phyloP scores from a whole-genome alignment of 768 basidiomycete species.

The Infundibulicybe gibba region DNA sequence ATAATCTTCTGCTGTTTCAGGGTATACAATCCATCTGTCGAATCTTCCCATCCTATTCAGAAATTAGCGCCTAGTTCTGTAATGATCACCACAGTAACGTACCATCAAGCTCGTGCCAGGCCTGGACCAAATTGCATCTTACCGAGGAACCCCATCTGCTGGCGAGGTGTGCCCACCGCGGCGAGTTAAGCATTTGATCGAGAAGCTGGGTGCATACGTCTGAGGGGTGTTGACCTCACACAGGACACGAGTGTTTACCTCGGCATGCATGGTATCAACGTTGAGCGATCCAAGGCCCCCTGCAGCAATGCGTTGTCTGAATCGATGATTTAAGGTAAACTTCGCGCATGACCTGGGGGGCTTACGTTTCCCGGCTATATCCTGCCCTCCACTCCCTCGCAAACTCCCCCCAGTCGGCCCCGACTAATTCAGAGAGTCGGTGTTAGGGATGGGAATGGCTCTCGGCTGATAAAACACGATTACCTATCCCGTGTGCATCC shows the following conservation, averaged over 20 bases:
- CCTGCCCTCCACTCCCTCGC: conserved; percentile 54
- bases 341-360: conserved; percentile 2
- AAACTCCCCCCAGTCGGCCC: conserved; percentile 42
- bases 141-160: conserved; percentile 37
- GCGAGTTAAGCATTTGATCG: conserved; percentile 45
- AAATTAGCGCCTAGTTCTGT: not conserved
- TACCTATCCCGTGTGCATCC: not conserved
- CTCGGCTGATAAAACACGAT: not conserved
- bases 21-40: conserved; percentile 39
- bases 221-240: not conserved
- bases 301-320: conserved; percentile 38
- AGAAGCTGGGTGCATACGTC: conserved; percentile 38
- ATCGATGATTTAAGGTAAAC: not conserved
- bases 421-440: not conserved
- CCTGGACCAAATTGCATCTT: conserved; percentile 39
- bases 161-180: conserved; percentile 50
- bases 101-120: conserved; percentile 64
- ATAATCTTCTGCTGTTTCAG: conserved; percentile 51
- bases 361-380: conserved; percentile 46
- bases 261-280: conserved; percentile 53
- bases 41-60: conserved; percentile 55
- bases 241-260: conserved; percentile 26
- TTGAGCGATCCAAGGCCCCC: conserved; percentile 46
- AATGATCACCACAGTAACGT: conserved; percentile 5
- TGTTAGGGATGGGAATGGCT: not conserved